phyloP scores from a whole-genome alignment of 192 early-diverging fungal genomes.

The Chytriomyces confervae region DNA sequence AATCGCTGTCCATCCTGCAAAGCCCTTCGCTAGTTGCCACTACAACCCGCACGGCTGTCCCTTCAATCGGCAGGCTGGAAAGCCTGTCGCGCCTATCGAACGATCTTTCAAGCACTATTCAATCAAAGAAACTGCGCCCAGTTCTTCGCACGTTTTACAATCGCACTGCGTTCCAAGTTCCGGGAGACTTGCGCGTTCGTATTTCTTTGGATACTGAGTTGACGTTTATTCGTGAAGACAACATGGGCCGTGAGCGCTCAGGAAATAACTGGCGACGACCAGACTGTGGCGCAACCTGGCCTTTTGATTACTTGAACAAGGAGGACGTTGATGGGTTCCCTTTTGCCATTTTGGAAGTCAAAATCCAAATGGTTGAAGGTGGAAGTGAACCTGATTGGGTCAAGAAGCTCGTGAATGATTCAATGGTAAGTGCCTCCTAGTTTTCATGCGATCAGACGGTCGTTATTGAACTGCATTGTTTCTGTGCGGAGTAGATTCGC shows the following conservation, averaged over 20 bases:
- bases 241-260: conserved; percentile 66
- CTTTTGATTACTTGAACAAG: conserved; percentile 81
- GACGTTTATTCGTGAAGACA: conserved; percentile 95
- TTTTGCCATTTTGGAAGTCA: conserved; percentile 96
- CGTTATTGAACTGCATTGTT: not conserved
- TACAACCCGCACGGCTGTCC: conserved; percentile 28
- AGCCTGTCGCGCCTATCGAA: conserved; percentile 71
- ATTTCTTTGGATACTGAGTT: conserved; percentile 96
- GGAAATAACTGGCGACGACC: conserved; percentile 89
- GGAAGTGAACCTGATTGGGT: conserved; percentile 94
- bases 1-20: not conserved
- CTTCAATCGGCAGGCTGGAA: conserved; percentile 47
- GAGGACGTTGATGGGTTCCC: conserved; percentile 86
- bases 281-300: conserved; percentile 79
- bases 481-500: conserved; percentile 41
- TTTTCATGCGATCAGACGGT: not conserved
- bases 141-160: conserved; percentile 93
- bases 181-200: conserved; percentile 90
- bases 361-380: conserved; percentile 92
- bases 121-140: conserved; percentile 69
- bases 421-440: conserved; percentile 60
- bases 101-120: conserved; percentile 74
- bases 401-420: conserved; percentile 83
- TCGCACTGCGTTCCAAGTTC: conserved; percentile 97
- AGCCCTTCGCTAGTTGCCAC: conserved; percentile 20